Percentiles rank a stretch among this genome's conserved stretches.
These are phyloP conservation scores for Pelargonium cotyledonis DNA, from an alignment of 441 rosid species.

Conservation along the genomic window DNA sequence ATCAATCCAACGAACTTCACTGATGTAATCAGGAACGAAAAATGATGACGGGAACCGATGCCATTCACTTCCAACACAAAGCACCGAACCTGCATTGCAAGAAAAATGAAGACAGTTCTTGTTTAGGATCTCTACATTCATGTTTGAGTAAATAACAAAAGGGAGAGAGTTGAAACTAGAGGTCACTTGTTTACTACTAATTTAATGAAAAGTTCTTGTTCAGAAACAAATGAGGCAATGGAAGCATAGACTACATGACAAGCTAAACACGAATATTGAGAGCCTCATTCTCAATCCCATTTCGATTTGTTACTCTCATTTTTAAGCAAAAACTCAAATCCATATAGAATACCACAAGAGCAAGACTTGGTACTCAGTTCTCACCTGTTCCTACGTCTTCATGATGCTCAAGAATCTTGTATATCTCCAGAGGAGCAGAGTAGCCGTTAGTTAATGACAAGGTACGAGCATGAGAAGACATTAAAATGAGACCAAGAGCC, in stretches of 20 bases:
- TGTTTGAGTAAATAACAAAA: neutral
- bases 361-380: conserved; percentile 4
- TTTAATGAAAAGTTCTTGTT: no score
- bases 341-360: neutral
- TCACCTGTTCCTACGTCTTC: conserved; percentile 74
- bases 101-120: no score
- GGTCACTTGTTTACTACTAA: no score
- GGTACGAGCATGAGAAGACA: conserved; percentile 81
- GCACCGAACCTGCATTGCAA: conserved; percentile 58
- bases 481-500: conserved; percentile 63
- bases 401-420: conserved; percentile 84
- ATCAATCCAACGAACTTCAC: conserved; percentile 81
- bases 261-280: no score
- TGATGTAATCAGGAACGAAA: conserved; percentile 60
- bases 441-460: conserved; percentile 81
- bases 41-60: conserved; percentile 93
- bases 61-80: conserved; percentile 97
- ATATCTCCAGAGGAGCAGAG: conserved; percentile 67
- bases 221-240: no score
- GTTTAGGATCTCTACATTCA: no score
- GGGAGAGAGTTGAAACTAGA: no score
- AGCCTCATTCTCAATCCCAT: no score
- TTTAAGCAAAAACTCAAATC: no score
- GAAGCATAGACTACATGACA: no score
- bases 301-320: no score